Evolutionary conservation across 2,329 filamentous ascomycete genomes (phyloP).

Genomic region (Fusarium decemcellulare): DNA sequence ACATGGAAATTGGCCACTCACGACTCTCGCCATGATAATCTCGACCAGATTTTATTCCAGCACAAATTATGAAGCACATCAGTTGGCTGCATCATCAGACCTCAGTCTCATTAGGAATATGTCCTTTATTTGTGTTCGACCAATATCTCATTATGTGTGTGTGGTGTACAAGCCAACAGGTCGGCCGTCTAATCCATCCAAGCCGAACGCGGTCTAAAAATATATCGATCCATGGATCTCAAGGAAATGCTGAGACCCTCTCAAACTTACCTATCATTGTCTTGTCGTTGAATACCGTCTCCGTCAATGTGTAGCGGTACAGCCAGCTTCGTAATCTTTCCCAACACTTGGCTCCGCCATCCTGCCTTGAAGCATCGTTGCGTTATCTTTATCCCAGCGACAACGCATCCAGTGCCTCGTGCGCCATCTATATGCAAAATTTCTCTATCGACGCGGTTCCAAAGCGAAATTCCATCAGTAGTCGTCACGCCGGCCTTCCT

Average conservation of each 20-base stretch:
- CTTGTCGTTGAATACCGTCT: slow-evolving; percentile 24
- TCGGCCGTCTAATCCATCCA: slow-evolving; percentile 33
- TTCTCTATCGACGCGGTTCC: slow-evolving; percentile 44
- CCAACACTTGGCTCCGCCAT: slow-evolving; percentile 27
- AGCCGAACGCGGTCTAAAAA: slow-evolving; percentile 39
- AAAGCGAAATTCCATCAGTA: slow-evolving; percentile 39
- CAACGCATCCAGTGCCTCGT: slow-evolving; percentile 34
- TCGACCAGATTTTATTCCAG: neutral
- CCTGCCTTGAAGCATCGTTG: slow-evolving; percentile 14
- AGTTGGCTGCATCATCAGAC: no score
- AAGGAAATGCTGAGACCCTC: slow-evolving; percentile 18
- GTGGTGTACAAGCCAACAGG: slow-evolving; percentile 28
- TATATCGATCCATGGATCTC: slow-evolving; percentile 27
- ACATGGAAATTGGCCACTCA: neutral
- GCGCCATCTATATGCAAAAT: slow-evolving; percentile 58
- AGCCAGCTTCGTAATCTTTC: slow-evolving; percentile 11
- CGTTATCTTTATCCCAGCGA: slow-evolving; percentile 33
- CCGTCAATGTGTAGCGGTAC: slow-evolving; percentile 7
- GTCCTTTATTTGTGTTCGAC: slow-evolving; percentile 8
- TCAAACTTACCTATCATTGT: slow-evolving; percentile 27
- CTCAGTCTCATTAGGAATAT: neutral
- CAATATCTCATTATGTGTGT: slow-evolving; percentile 33
- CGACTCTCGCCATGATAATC: neutral
- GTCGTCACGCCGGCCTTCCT: slow-evolving; percentile 51
- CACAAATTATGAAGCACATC: neutral